Base-by-base conservation (phyloP, 2,329 filamentous ascomycete genomes). In the Botrytis fragariae region DNA sequence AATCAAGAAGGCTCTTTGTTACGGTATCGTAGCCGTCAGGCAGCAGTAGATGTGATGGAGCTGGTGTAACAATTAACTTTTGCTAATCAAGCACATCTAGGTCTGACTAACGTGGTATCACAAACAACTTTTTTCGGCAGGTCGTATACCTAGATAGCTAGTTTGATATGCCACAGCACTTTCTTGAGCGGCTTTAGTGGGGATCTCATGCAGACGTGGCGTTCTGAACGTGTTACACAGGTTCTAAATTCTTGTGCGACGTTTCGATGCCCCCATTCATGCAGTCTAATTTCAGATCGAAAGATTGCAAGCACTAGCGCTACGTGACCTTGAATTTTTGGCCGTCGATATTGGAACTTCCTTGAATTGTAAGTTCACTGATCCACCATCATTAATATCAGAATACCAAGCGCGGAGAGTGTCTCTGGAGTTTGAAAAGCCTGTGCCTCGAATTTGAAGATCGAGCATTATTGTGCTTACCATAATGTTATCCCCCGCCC, bases 1-100 rank as follows among this genome's bases (percentile, higher is more conserved):
- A 72, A 72, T 45, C 14, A 18, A 54, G 69, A 71, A 57, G n/a
- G 60, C 37, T 57, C 39, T 57, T 29, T 54, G 20, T 54, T 44
- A 18, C 4, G 60, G 51, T 65, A 32, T 64, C 22, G 37, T 67
- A 59, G 37, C 45, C 45, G 32, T 51, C 44, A 51, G 69, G 59
- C 42, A 71, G 32, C 69, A 64, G 67, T 32, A 71, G 25, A 54
- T 35, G 12, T 20, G 7, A 14, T n/a, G 18, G 32, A 35, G 16
- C n/a, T 65, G 14, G 29, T 51, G n/a, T 29, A 29, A 29, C 39
- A 37, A 42, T 16, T 18, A 57, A 51, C 14, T 25, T 44, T 45
- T 16, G 9, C 9, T 45, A 32, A 44, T 37, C 25, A 48, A n/a
- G 64, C 54, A 67, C 25, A 54, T 48, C 45, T n/a, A 54, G 45